phyloP scores from a whole-genome alignment of 805 yeast species.

The Metschnikowia santaceciliae region DNA sequence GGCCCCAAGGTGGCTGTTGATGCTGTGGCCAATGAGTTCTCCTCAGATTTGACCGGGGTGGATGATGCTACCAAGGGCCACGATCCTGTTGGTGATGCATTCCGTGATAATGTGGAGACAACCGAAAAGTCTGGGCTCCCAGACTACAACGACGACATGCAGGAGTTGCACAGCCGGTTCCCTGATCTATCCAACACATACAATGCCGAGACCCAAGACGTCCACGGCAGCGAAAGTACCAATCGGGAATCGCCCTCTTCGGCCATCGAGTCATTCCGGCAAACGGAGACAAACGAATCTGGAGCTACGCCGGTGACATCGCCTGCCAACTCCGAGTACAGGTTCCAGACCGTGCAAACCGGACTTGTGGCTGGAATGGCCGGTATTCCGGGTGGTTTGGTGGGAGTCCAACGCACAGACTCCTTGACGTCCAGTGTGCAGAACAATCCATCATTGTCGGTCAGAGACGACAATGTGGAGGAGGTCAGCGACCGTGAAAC shows the following conservation, averaged over 20 bases:
- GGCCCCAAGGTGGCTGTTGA: constrained; percentile 1
- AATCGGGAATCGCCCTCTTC: constrained; percentile 32
- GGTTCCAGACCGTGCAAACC: constrained; percentile 31
- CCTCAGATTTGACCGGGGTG: constrained; percentile 24
- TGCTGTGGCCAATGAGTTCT: constrained; percentile 5
- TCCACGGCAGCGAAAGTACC: constrained; percentile 17
- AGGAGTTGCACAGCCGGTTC: constrained; percentile 22
- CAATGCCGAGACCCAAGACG: constrained; percentile 8
- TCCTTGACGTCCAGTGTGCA: constrained; percentile 88
- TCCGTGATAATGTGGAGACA: constrained; percentile 25
- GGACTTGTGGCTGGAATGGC: constrained; percentile 38
- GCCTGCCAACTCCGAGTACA: constrained; percentile 46
- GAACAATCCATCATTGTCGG: constrained; percentile 88
- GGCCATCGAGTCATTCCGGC: constrained; percentile 25
- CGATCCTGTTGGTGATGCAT: constrained; percentile 11
- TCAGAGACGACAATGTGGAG: constrained; percentile 64
- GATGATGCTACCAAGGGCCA: constrained; percentile 7
- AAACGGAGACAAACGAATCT: constrained; percentile 27
- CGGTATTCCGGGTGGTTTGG: constrained; percentile 43
- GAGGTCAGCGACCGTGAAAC: constrained; percentile 43
- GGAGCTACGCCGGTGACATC: constrained; percentile 47
- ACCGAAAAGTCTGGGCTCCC: constrained; percentile 5
- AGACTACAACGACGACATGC: constrained; percentile 15
- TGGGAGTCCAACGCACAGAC: constrained; percentile 59
- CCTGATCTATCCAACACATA: constrained; percentile 32